Conservation (phyloP, 768 basidiomycete species). For the Russula lepida region DNA sequence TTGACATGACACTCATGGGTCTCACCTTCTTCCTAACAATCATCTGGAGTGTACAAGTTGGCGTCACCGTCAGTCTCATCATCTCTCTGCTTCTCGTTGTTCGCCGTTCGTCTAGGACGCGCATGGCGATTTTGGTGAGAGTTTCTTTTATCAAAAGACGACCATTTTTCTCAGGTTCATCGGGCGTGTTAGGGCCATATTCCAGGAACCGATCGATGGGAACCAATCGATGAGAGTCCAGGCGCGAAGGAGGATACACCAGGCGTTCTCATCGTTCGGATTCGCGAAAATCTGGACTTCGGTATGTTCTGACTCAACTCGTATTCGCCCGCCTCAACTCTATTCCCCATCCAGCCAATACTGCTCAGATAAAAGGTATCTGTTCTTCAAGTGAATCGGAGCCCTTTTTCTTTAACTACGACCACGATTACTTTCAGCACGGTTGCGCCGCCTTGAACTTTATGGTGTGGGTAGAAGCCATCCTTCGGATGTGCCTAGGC, state of each 20-base stretch:
- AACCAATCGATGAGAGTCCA: conserved; percentile 79
- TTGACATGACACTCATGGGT: conserved; percentile 77
- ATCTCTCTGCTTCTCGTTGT: conserved; percentile 86
- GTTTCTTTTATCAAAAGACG: conserved; percentile 22
- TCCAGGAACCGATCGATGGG: conserved; percentile 85
- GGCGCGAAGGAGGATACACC: conserved; percentile 73
- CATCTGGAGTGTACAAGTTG: conserved; percentile 87
- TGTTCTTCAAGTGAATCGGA: neutral
- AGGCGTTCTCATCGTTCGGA: conserved; percentile 79
- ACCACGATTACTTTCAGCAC: conserved; percentile 38
- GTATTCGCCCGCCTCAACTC: neutral
- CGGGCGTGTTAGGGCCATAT: conserved; percentile 56
- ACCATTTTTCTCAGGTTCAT: neutral
- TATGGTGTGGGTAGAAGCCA: conserved; percentile 77
- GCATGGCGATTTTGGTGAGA: conserved; percentile 80
- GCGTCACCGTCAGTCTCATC: conserved; percentile 81
- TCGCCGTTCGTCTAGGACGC: conserved; percentile 75
- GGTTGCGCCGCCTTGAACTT: conserved; percentile 74
- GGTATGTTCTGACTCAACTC: conserved; percentile 38
- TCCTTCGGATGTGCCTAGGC: conserved; percentile 79
- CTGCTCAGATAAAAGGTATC: conserved; percentile 83
- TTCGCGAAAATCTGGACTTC: conserved; percentile 88
- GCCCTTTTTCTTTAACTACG: neutral
- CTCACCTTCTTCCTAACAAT: conserved; percentile 85
- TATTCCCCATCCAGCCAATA: conserved; percentile 57